Conservation (phyloP, 192 early-diverging fungal genomes). For the Coemansia furcata region DNA sequence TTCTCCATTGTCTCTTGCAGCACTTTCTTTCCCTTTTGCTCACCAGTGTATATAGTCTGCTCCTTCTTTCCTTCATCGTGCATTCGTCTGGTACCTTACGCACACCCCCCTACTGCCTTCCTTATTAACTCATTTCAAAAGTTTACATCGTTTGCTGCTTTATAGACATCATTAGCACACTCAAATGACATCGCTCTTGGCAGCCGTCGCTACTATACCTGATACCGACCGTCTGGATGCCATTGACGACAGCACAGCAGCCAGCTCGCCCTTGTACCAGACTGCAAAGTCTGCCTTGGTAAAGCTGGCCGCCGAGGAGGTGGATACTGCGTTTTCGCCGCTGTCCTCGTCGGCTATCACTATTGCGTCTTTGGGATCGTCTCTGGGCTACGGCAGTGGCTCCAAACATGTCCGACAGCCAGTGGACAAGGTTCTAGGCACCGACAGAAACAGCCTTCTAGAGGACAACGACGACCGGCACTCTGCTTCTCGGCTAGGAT, state of each 20-base stretch:
- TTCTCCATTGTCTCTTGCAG: neutral
- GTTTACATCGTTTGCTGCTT: neutral
- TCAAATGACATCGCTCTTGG: neutral
- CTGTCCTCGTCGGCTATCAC: constrained; percentile 51
- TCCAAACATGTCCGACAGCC: neutral
- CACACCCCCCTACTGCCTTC: neutral
- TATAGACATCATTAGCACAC: neutral
- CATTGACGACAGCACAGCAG: neutral
- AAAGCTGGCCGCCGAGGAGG: constrained; percentile 19
- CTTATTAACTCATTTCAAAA: constrained; percentile 6
- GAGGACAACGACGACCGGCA: neutral
- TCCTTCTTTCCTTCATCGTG: neutral
- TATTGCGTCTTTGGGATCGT: constrained; percentile 38
- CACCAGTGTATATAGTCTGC: neutral
- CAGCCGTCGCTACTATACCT: neutral
- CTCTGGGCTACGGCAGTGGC: constrained; percentile 20
- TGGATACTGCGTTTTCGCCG: constrained; percentile 40
- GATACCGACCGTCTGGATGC: neutral
- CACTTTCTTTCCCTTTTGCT: neutral
- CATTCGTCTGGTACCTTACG: neutral
- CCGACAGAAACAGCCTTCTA: neutral
- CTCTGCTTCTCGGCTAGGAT: neutral
- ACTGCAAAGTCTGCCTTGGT: neutral
- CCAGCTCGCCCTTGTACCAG: neutral
- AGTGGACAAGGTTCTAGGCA: neutral